phyloP scores from a whole-genome alignment of 306 rosid genomes.

The Betula pendula region DNA sequence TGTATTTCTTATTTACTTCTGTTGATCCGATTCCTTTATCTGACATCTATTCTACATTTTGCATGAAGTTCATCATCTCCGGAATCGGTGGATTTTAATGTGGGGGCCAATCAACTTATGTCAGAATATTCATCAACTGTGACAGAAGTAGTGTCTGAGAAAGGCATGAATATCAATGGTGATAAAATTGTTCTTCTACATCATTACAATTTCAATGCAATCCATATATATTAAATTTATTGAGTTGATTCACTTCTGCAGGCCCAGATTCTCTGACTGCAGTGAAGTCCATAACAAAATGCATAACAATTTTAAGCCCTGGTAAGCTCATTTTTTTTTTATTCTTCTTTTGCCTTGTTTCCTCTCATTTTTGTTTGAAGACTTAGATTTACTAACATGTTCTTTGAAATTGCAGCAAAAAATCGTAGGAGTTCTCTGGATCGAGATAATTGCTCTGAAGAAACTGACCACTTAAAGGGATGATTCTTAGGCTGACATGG shows the following conservation, averaged over 20 bases:
- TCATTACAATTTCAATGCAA: background rate
- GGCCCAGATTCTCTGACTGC: slow-evolving; percentile 55
- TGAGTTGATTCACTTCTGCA: slow-evolving; percentile 30
- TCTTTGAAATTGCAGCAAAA: slow-evolving; percentile 45
- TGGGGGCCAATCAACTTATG: slow-evolving; percentile 37
- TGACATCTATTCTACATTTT: slow-evolving; percentile 13
- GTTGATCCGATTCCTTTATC: slow-evolving; percentile 14
- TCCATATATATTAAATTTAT: slow-evolving; percentile 4
- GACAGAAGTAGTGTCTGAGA: slow-evolving; percentile 54
- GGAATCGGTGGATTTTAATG: slow-evolving; percentile 37
- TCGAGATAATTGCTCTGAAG: slow-evolving; percentile 35
- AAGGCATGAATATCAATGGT: slow-evolving; percentile 51
- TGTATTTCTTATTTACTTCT: background rate
- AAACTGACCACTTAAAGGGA: slow-evolving; percentile 26
- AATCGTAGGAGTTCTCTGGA: slow-evolving; percentile 24
- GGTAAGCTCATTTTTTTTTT: slow-evolving; percentile 39
- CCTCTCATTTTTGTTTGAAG: background rate
- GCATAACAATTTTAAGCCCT: slow-evolving; percentile 62
- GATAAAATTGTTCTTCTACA: slow-evolving; percentile 8
- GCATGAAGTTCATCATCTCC: slow-evolving; percentile 45
- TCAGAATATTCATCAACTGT: slow-evolving; percentile 60
- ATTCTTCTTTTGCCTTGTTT: background rate
- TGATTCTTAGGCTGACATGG: slow-evolving; percentile 28
- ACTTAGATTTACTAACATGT: slow-evolving; percentile 3
- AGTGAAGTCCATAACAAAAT: slow-evolving; percentile 57